Conservation (phyloP, 805 yeast species). For the Myxozyma geophila region DNA sequence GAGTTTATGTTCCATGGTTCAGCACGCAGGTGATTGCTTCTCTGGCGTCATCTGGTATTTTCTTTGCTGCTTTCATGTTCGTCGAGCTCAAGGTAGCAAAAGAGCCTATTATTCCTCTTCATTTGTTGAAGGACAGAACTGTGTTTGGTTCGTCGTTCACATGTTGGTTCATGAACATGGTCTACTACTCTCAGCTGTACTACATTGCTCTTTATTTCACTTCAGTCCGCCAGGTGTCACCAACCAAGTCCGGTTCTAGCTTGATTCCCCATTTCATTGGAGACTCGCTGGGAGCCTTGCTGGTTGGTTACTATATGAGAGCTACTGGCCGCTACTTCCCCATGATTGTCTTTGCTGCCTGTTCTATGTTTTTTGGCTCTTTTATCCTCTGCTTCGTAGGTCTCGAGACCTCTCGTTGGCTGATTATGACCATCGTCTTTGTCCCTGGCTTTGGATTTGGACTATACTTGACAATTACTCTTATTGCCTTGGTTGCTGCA, state of each 20-base stretch:
- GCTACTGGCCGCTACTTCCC: constrained; percentile 54
- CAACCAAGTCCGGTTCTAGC: constrained; percentile 62
- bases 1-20: constrained; percentile 56
- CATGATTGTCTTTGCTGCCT: constrained; percentile 34
- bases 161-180: constrained; percentile 74
- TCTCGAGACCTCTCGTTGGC: constrained; percentile 15
- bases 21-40: constrained; percentile 50
- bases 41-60: constrained; percentile 44
- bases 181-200: constrained; percentile 63
- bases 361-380: constrained; percentile 20
- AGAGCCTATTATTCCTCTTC: constrained; percentile 72
- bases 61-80: constrained; percentile 51
- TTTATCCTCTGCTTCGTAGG: constrained; percentile 25
- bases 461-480: constrained; percentile 59
- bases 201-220: constrained; percentile 73
- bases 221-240: constrained; percentile 56
- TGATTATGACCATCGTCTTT: constrained; percentile 41
- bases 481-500: constrained; percentile 66
- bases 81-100: constrained; percentile 57
- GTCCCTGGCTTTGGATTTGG: constrained; percentile 64
- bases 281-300: constrained; percentile 67
- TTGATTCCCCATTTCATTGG: constrained; percentile 62
- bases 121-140: constrained; percentile 60
- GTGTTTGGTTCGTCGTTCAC: constrained; percentile 67
- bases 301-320: constrained; percentile 68